A percentile compares a stretch with the other conserved stretches of the same genome.
These are phyloP conservation scores for Sporothrix curviconia DNA, from an alignment of 2,329 filamentous ascomycete genomes.

Conservation along the genomic window DNA sequence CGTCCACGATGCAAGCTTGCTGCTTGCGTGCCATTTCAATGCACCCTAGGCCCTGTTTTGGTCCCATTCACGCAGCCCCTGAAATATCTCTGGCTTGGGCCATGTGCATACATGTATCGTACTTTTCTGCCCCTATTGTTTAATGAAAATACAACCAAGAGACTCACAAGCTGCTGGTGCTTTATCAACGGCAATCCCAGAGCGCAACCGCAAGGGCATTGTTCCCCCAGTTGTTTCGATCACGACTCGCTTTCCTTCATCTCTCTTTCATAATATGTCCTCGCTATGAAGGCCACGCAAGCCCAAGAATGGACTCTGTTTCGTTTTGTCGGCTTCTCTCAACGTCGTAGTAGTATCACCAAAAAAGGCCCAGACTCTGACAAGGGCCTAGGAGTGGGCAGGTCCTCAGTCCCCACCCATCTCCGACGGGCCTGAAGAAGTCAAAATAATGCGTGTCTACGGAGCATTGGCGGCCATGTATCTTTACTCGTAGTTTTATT, in stretches of 20 bases:
- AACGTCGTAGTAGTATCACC: not conserved
- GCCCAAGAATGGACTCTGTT: conserved; percentile 1
- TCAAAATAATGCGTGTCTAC: too few relatives aligned
- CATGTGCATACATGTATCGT: not conserved
- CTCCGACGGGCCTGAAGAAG: not conserved
- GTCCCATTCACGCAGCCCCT: not conserved
- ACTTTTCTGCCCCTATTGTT: not conserved
- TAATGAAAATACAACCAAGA: not conserved
- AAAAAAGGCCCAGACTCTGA: not conserved
- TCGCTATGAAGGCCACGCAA: not conserved
- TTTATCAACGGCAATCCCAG: too few relatives aligned
- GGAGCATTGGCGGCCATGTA: too few relatives aligned
- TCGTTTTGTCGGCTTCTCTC: not conserved
- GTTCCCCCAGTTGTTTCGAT: too few relatives aligned
- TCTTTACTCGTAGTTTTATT: too few relatives aligned
- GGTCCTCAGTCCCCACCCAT: not conserved
- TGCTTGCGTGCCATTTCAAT: too few relatives aligned
- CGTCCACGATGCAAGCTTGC: too few relatives aligned
- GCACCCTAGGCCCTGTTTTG: not conserved
- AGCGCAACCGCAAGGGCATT: not conserved
- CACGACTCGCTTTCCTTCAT: not conserved
- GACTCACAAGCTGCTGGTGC: too few relatives aligned
- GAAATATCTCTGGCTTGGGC: not conserved
- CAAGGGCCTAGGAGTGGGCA: not conserved
- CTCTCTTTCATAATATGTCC: not conserved